phyloP scores from a whole-genome alignment of 768 basidiomycete genomes.

The Pleurotus ostreatus region DNA sequence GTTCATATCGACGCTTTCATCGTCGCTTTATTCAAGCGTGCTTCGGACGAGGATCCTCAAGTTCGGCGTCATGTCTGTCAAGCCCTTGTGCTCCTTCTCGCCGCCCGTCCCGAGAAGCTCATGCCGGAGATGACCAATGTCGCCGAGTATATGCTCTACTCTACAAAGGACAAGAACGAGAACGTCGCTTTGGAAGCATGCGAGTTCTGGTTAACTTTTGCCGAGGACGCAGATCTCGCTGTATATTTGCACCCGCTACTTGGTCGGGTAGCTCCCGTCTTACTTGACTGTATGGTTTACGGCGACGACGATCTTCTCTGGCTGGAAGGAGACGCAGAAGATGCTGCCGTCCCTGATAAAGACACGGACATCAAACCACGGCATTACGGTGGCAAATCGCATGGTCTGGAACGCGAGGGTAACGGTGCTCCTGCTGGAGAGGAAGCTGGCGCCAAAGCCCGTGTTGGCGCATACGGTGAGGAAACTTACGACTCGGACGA shows the following conservation, averaged over 20 bases:
- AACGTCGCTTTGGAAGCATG: slow-evolving; percentile 96
- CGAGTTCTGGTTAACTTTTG: slow-evolving; percentile 99
- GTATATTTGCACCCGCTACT: slow-evolving; percentile 83
- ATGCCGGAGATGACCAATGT: slow-evolving; percentile 95
- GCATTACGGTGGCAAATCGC: slow-evolving; percentile 82
- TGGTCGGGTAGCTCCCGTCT: slow-evolving; percentile 86
- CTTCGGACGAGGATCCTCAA: slow-evolving; percentile 89
- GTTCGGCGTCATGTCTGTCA: slow-evolving; percentile 96
- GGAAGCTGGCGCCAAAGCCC: slow-evolving; percentile 33
- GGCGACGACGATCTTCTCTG: slow-evolving; percentile 94
- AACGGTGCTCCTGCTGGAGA: slow-evolving; percentile 22
- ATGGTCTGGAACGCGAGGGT: slow-evolving; percentile 77
- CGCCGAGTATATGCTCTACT: slow-evolving; percentile 98
- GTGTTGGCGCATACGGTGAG: slow-evolving; percentile 69
- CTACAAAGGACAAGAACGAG: slow-evolving; percentile 96
- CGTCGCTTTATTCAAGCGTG: slow-evolving; percentile 89
- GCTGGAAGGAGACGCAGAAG: slow-evolving; percentile 89
- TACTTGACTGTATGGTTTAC: slow-evolving; percentile 98
- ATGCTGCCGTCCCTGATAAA: slow-evolving; percentile 88
- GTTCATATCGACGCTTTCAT: slow-evolving; percentile 93
- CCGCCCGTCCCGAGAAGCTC: slow-evolving; percentile 91
- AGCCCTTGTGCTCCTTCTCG: slow-evolving; percentile 88
- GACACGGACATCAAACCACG: slow-evolving; percentile 95
- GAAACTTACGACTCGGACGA: slow-evolving; percentile 83
- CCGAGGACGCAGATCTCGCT: slow-evolving; percentile 87